These are phyloP conservation scores for Magnusiomyces tetraspermus DNA, from an alignment of 1,139 yeast genomes.

Conservation along the genomic window DNA sequence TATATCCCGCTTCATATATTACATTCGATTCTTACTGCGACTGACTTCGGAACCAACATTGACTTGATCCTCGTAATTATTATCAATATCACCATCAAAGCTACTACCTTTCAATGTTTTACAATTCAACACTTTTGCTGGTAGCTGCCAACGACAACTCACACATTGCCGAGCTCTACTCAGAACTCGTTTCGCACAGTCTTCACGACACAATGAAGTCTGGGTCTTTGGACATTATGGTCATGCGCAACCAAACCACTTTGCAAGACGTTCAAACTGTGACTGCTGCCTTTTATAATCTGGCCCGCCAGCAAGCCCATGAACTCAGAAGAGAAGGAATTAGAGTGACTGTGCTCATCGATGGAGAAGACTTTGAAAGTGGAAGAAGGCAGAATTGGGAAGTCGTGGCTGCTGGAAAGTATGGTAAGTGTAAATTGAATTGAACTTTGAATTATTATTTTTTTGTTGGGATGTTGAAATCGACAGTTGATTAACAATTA, in stretches of 20 bases:
- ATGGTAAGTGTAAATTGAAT: constrained; percentile 10
- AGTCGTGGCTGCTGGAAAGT: constrained; percentile 27
- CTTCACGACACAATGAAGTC: constrained; percentile 25
- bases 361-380: constrained; percentile 27
- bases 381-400: constrained; percentile 29
- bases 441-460: not conserved
- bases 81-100: too few relatives aligned
- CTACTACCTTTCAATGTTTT: constrained; percentile 20
- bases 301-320: constrained; percentile 21
- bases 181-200: constrained; percentile 23
- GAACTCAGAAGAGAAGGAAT: constrained; percentile 21
- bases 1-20: too few relatives aligned
- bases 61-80: too few relatives aligned
- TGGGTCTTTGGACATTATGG: constrained; percentile 31
- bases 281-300: constrained; percentile 25
- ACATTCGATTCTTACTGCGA: too few relatives aligned
- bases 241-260: constrained; percentile 25
- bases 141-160: constrained; percentile 21
- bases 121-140: constrained; percentile 22
- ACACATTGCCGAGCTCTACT: constrained; percentile 18
- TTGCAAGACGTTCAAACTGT: constrained; percentile 27
- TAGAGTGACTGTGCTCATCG: constrained; percentile 31
- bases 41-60: too few relatives aligned
- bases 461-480: not conserved
- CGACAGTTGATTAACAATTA: not conserved